phyloP scores from a whole-genome alignment of 2,329 filamentous ascomycete species.

The Colletotrichum cuscutae region DNA sequence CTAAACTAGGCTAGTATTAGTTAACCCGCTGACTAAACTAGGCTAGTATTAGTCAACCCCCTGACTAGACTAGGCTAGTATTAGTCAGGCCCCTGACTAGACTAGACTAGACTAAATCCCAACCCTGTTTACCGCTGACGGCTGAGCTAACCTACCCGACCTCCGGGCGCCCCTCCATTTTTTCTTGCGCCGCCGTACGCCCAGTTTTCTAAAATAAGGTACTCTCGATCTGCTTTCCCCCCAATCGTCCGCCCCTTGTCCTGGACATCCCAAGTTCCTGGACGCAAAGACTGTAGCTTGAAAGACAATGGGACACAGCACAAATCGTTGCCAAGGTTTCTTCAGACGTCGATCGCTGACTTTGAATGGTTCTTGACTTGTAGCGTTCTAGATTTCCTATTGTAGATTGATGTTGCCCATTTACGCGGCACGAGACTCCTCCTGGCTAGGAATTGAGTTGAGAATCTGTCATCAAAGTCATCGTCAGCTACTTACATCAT shows the following conservation, averaged over 20 bases:
- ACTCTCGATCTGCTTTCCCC: background rate
- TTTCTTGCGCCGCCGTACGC: background rate
- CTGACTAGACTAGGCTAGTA: no score
- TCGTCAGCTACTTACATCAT: constrained; percentile 14
- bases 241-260: background rate
- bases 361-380: background rate
- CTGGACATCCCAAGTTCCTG: background rate
- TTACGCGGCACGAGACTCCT: no score
- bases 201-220: constrained; percentile 24
- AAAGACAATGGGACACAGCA: background rate
- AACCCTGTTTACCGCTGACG: no score
- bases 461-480: background rate
- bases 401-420: no score
- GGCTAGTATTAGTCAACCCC: no score
- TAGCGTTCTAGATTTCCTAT: background rate
- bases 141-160: constrained; percentile 2
- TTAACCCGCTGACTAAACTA: no score
- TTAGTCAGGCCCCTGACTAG: no score
- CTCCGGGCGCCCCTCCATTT: background rate
- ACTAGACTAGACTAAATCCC: no score
- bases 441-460: no score
- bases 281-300: background rate
- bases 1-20: no score
- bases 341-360: constrained; percentile 8
- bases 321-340: constrained; percentile 2